phyloP scores from a whole-genome alignment of 306 rosid species.

The Cucumis melo region DNA sequence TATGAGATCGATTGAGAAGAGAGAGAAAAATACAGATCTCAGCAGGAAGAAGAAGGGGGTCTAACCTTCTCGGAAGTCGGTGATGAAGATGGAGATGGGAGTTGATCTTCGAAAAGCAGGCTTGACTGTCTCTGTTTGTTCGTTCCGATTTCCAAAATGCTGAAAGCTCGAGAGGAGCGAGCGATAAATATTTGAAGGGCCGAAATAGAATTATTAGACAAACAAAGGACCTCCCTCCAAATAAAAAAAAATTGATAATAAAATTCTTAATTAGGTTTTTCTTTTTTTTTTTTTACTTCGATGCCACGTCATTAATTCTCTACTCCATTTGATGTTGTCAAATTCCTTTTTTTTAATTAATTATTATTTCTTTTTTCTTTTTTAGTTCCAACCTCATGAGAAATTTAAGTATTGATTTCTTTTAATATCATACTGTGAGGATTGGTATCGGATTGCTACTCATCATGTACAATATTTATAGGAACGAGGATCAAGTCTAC shows the following conservation, averaged over 20 bases:
- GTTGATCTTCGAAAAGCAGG: slow-evolving; percentile 16
- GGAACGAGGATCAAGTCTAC: too few relatives aligned
- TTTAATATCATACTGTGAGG: too few relatives aligned
- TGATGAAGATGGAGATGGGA: slow-evolving; percentile 13
- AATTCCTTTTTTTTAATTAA: neutral
- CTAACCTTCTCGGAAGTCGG: neutral
- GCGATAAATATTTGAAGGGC: slow-evolving; percentile 2
- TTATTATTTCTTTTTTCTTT: too few relatives aligned
- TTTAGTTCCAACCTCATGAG: too few relatives aligned
- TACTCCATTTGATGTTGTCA: neutral
- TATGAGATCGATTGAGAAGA: slow-evolving; percentile 12
- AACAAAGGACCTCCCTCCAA: neutral
- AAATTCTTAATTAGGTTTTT: neutral
- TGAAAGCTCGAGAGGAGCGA: neutral
- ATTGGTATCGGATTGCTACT: too few relatives aligned
- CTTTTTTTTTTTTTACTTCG: neutral
- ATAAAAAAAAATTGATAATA: neutral
- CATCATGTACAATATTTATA: too few relatives aligned
- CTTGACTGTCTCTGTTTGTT: slow-evolving; percentile 16
- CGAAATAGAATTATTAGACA: neutral
- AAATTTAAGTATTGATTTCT: too few relatives aligned
- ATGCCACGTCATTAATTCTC: neutral
- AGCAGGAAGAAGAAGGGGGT: neutral
- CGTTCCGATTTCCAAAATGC: slow-evolving; percentile 3
- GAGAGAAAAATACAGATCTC: slow-evolving; percentile 14